Evolutionary conservation across 306 rosid genomes (phyloP), one percentile per base, ranked within the genome.

Genomic region (Lagenaria siceraria): DNA sequence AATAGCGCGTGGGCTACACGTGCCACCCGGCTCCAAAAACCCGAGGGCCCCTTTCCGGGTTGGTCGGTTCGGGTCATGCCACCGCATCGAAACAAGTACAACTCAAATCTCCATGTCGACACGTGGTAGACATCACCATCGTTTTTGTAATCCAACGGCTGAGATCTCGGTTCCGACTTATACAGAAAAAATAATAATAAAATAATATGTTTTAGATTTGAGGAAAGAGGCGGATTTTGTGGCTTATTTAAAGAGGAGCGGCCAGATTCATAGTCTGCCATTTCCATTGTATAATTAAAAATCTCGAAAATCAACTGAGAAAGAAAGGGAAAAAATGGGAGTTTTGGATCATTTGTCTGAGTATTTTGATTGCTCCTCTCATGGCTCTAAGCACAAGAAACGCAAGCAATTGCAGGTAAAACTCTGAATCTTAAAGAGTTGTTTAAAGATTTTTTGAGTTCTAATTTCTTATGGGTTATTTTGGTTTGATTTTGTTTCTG

Each of bases 381-480:
- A 18, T 5, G 8, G 78, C n/a, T n/a, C 64, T 77, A 82, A 74
- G 63, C 62, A 13, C 86, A 84, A 46, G 75, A 86, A 48, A 65
- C 86, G 86, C 73, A 93, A 51, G 87, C 93, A 91, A 25, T 83
- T 87, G 68, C 94, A 90, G 98, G 98, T 93, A 58, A 53, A 17
- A 0, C 2, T 46, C 52, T 46, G 17, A 46, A 12, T 5, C 17
- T 46, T 13, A 1, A n/a, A 46, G 5, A 9, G 49, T 46, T 8
- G 4, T 43, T 43, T 10, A 7, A 10, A 6, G 46, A 10, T 40
- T 40, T 7, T 40, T 40, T 40, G 46, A 7, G 46, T 46, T 12
- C 17, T 11, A 3, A 4, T 2, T 51, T 17, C 5, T 17, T 51
- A 49, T 18, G 5, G 6, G 15, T 36, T 62, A 35, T 64, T 18